Conservation (phyloP, 129 eudicot genomes). For the Flaveria sonorensis region DNA sequence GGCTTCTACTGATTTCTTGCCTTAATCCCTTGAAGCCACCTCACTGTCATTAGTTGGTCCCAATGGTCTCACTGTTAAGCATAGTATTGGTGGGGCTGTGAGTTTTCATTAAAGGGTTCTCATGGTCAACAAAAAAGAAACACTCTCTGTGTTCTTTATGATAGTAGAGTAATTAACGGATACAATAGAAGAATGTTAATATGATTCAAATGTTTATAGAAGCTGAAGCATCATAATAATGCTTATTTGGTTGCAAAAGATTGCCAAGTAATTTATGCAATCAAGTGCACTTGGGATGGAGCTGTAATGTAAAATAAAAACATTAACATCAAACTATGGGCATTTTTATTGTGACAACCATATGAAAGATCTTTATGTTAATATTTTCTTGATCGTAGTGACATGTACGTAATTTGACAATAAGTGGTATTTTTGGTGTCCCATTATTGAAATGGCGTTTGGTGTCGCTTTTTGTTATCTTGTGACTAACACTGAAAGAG, state of each 20-base stretch:
- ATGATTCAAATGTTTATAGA: background rate
- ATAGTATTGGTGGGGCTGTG: background rate
- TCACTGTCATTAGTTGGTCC: background rate
- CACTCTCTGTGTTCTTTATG: background rate
- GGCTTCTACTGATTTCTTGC: background rate
- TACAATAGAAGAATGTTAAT: background rate
- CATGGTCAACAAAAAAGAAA: background rate
- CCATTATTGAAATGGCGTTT: background rate
- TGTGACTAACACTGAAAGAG: conserved; percentile 26
- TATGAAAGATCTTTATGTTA: conserved; percentile 1
- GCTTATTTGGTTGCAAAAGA: conserved; percentile 9
- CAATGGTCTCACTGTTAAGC: background rate
- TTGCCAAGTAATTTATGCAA: background rate
- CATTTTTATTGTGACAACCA: background rate
- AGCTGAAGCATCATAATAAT: background rate
- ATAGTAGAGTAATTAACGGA: conserved; percentile 11
- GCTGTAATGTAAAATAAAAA: conserved; percentile 1
- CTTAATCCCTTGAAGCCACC: background rate
- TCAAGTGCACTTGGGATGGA: background rate
- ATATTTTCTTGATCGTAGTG: background rate
- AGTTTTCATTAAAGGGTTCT: background rate
- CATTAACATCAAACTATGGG: background rate
- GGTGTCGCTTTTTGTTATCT: background rate
- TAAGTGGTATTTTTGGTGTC: background rate
- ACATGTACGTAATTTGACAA: background rate